A percentile compares a stretch with the other conserved stretches of the same genome.
Evolutionary conservation across 345 rosid genomes (phyloP).

Genomic region (Populus ilicifolia): DNA sequence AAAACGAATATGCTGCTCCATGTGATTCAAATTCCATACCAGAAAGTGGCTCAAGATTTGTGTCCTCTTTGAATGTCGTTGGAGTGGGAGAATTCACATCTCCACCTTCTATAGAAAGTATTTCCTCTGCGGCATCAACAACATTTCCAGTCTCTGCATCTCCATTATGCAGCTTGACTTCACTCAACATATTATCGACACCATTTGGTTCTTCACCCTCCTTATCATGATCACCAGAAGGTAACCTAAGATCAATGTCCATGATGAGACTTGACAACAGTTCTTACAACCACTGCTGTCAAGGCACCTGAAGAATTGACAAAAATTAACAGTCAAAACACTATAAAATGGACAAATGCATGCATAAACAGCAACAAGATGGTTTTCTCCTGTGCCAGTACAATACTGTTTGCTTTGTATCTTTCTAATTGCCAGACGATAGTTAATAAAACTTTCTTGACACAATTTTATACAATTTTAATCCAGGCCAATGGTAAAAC

Average conservation of each 20-base stretch:
- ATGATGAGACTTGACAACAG: constrained; percentile 15
- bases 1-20: constrained; percentile 54
- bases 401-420: not conserved
- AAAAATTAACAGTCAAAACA: not conserved
- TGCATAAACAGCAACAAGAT: not conserved
- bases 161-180: constrained; percentile 40
- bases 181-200: constrained; percentile 39
- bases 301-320: constrained; percentile 1
- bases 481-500: not conserved
- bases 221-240: constrained; percentile 62
- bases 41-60: constrained; percentile 52
- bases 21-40: constrained; percentile 65
- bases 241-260: constrained; percentile 64
- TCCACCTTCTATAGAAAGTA: constrained; percentile 32
- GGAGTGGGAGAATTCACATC: constrained; percentile 27
- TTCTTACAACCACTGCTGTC: constrained; percentile 1
- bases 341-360: not conserved
- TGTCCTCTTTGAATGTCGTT: constrained; percentile 37
- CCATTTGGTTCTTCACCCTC: constrained; percentile 49
- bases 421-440: not conserved
- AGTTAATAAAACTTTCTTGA: not conserved
- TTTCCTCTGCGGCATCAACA: constrained; percentile 31
- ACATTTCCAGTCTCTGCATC: constrained; percentile 31
- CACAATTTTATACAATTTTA: not conserved
- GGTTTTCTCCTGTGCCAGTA: not conserved